phyloP scores from a whole-genome alignment of 2,329 filamentous ascomycete genomes.

The Cytospora mali region DNA sequence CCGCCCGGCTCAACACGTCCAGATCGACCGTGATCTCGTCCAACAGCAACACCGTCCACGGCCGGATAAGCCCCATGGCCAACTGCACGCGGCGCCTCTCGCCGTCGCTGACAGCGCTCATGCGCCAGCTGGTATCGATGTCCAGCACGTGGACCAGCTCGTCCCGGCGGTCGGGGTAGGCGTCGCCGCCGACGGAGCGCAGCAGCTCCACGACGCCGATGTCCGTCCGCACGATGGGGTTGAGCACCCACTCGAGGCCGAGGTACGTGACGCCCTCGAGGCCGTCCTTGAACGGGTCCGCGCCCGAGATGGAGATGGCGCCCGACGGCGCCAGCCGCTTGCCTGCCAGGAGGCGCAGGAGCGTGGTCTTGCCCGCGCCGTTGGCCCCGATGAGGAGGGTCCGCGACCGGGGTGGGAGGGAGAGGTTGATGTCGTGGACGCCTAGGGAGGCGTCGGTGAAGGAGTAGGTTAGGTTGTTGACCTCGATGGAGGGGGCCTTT shows the following conservation, averaged over 20 bases:
- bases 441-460: slow-evolving; percentile 87
- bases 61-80: slow-evolving; percentile 90
- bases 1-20: slow-evolving; percentile 80
- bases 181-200: slow-evolving; percentile 80
- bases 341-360: slow-evolving; percentile 90
- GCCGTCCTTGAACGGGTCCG: slow-evolving; percentile 88
- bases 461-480: slow-evolving; percentile 78
- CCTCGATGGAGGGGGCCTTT: slow-evolving; percentile 66
- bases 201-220: slow-evolving; percentile 89
- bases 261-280: slow-evolving; percentile 96
- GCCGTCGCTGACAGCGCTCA: slow-evolving; percentile 94
- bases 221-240: slow-evolving; percentile 92
- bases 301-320: slow-evolving; percentile 75
- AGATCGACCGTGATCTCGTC: slow-evolving; percentile 98
- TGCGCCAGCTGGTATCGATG: slow-evolving; percentile 88
- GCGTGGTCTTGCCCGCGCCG: slow-evolving; percentile 94
- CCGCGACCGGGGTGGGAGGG: slow-evolving; percentile 79
- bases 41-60: slow-evolving; percentile 87
- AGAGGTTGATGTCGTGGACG: slow-evolving; percentile 71
- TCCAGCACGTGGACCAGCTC: slow-evolving; percentile 87
- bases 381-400: slow-evolving; percentile 95
- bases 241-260: slow-evolving; percentile 96
- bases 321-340: slow-evolving; percentile 84
- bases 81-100: slow-evolving; percentile 90
- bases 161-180: slow-evolving; percentile 79